A percentile compares a stretch with the other conserved stretches of the same genome.
phyloP scores from a whole-genome alignment of 148 eudicot species.

The Spergularia marina region DNA sequence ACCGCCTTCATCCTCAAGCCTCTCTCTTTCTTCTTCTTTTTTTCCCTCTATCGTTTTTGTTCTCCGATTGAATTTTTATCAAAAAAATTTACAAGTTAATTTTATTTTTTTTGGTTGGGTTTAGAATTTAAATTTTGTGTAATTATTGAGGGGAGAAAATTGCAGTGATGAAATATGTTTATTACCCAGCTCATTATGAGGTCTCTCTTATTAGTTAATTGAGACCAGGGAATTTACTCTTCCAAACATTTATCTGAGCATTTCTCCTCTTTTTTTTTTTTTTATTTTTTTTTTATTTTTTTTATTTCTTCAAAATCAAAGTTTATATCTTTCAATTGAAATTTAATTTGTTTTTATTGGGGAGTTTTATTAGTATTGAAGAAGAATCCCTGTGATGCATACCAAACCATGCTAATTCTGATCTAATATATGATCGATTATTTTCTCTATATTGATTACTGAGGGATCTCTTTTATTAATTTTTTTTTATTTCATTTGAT shows the following conservation, averaged over 20 bases:
- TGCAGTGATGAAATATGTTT: constrained; percentile 7
- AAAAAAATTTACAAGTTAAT: background rate
- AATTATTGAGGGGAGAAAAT: background rate
- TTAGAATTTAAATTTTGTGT: background rate
- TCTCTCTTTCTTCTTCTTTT: background rate
- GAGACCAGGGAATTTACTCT: constrained; percentile 16
- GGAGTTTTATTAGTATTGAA: background rate
- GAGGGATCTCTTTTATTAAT: constrained; percentile 13
- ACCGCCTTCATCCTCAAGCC: background rate
- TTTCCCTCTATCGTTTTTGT: too few relatives aligned
- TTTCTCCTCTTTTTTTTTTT: background rate
- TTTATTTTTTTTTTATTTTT: background rate
- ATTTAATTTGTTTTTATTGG: too few relatives aligned
- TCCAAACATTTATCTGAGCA: constrained; percentile 31
- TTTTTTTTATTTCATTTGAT: background rate
- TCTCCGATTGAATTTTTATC: background rate
- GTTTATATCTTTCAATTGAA: too few relatives aligned
- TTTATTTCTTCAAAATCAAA: too few relatives aligned
- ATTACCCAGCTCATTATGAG: constrained; percentile 36
- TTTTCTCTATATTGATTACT: constrained; percentile 13
- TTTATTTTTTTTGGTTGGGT: too few relatives aligned
- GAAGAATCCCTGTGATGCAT: constrained; percentile 18
- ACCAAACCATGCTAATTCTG: constrained; percentile 33
- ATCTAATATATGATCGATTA: constrained; percentile 22
- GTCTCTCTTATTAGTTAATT: constrained; percentile 2